Base-by-base conservation (phyloP, 306 rosid species). In the Prosopis cineraria region DNA sequence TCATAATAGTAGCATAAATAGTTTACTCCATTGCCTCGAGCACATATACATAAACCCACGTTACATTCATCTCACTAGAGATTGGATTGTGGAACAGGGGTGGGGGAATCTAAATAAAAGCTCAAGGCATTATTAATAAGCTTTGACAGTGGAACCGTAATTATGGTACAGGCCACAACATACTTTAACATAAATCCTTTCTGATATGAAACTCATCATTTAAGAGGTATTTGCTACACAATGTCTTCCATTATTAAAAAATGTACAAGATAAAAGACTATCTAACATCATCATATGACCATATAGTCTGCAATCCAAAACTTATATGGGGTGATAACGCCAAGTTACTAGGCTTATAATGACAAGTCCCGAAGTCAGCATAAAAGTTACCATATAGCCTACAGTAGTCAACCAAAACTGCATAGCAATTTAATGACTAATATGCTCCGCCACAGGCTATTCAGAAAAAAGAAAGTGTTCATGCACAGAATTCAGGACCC, bases 31-130 rank as follows among this genome's bases (percentile, higher is more conserved):
- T 37, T 29, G 17, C 17, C 74, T 31, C 36, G 0, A 4, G n/a
- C 33, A 39, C 48, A 66, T 66, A 10, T 22, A 22, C 30, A 59
- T 50, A 79, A 74, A 74, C 64, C 81, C 25, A 69, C 41, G 25
- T 43, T 40, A 33, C 36, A 34, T 34, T 36, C 33, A 62, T 30
- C 24, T 16, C 30, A 7, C 5, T 34, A 27, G 24, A 27, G 39
- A 66, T 45, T 56, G 10, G 30, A 41, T 0, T 3, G 25, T 39
- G 60, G n/a, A n/a, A n/a, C n/a, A n/a, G 24, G 8, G 11, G 41
- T 6, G 29, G 19, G 33, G 2, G 39, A 53, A 40, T 10, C 31
- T 3, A 39, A 10, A 20, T 12, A 16, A 39, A 66, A 39, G 39
- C 14, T 1, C 9, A 2, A 31, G 13, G 29, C n/a, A 36, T 52